phyloP scores from a whole-genome alignment of 257 asterid genomes.

The Thymus quinquecostatus region DNA sequence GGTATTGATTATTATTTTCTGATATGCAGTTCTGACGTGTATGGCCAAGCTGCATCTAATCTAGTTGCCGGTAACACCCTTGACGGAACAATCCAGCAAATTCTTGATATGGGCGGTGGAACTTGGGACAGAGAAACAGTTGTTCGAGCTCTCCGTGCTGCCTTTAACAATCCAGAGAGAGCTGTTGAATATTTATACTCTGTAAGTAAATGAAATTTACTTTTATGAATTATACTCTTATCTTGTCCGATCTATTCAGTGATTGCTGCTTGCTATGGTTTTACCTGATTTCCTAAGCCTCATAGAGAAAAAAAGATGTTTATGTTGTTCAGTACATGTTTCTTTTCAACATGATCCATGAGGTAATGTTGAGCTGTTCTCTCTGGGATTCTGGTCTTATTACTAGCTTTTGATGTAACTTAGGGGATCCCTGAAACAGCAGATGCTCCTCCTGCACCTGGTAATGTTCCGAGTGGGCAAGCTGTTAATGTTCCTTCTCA shows the following conservation, averaged over 20 bases:
- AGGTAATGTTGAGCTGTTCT: too few species aligned
- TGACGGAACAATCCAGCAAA: constrained; percentile 72
- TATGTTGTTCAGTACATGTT: background rate
- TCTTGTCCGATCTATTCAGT: background rate
- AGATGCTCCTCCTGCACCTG: constrained; percentile 58
- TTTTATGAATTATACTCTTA: background rate
- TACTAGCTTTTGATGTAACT: constrained; percentile 20
- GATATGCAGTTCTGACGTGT: constrained; percentile 59
- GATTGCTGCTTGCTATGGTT: background rate
- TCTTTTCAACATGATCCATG: background rate
- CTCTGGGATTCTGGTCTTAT: constrained; percentile 13
- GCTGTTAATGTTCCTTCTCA: constrained; percentile 50
- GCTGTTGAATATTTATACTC: constrained; percentile 89
- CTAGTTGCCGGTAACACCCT: constrained; percentile 76
- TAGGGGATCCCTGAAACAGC: constrained; percentile 81
- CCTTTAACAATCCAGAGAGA: constrained; percentile 86
- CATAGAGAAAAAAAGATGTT: background rate
- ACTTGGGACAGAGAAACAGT: constrained; percentile 87
- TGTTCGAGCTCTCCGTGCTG: constrained; percentile 85
- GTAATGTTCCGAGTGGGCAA: constrained; percentile 41
- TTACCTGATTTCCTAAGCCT: constrained; percentile 2
- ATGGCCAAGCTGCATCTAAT: constrained; percentile 71
- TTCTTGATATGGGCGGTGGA: constrained; percentile 94
- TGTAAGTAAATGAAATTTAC: constrained; percentile 44
- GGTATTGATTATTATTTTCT: constrained; percentile 22